Evolutionary conservation across 163 green algal genomes (phyloP).

Genomic region (Volvox carteri): DNA sequence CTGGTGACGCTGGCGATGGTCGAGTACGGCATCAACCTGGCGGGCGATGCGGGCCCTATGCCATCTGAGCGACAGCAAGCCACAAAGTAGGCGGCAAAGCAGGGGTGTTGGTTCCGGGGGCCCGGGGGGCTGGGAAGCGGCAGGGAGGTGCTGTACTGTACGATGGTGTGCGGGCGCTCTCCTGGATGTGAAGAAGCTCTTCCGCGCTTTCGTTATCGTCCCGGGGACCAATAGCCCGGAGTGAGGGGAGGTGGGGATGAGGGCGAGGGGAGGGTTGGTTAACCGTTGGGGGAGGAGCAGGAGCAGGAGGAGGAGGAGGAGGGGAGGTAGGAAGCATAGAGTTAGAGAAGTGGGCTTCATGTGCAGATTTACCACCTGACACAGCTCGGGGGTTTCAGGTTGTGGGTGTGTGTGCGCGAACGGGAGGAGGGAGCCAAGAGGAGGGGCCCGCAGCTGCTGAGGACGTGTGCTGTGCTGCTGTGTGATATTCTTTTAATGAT

Average conservation of each 20-base stretch:
- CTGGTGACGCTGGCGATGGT: constrained; percentile 69
- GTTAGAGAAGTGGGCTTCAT: too few relatives aligned
- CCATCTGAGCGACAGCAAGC: background rate
- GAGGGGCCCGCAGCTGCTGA: too few relatives aligned
- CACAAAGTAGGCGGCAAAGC: background rate
- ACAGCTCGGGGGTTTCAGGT: too few relatives aligned
- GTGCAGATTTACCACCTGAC: too few relatives aligned
- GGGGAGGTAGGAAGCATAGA: too few relatives aligned
- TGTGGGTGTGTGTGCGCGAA: background rate
- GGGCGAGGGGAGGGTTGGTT: background rate
- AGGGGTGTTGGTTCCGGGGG: background rate
- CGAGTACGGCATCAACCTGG: constrained; percentile 65
- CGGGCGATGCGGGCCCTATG: constrained; percentile 18
- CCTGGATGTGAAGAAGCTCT: too few relatives aligned
- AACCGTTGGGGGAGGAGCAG: background rate
- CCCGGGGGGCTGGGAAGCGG: background rate
- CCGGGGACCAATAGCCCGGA: too few relatives aligned
- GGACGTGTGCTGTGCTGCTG: too few relatives aligned
- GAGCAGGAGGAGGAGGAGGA: too few relatives aligned
- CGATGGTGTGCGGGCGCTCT: too few relatives aligned
- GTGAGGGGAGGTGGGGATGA: background rate
- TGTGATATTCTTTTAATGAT: too few relatives aligned
- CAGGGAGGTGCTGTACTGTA: background rate
- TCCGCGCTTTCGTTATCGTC: too few relatives aligned
- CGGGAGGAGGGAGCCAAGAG: background rate